phyloP scores from a whole-genome alignment of 495 filamentous ascomycete genomes.

The Aspergillus egyptiacus region DNA sequence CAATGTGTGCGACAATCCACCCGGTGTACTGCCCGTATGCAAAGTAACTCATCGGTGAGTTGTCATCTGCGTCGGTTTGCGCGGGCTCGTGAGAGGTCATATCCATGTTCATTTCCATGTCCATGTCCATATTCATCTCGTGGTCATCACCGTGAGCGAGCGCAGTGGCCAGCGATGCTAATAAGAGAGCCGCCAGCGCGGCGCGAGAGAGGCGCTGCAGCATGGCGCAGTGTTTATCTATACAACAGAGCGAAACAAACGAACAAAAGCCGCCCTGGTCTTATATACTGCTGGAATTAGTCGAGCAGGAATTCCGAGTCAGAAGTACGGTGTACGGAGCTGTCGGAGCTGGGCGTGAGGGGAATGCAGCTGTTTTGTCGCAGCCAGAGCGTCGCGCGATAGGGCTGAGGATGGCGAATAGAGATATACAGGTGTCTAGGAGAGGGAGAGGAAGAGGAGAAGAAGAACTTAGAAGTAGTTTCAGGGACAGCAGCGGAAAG shows the following conservation, averaged over 20 bases:
- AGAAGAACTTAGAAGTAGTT: conserved; percentile 5
- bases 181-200: conserved; percentile 27
- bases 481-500: conserved; percentile 9
- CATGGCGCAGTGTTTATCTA: conserved; percentile 20
- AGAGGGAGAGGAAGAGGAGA: conserved; percentile 1
- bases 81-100: conserved; percentile 37
- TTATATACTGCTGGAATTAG: not conserved
- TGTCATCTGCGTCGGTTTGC: conserved; percentile 14
- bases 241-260: not conserved
- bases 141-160: conserved; percentile 36
- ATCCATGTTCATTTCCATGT: conserved; percentile 29
- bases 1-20: conserved; percentile 72
- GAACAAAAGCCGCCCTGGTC: not conserved
- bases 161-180: conserved; percentile 32
- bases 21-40: conserved; percentile 57
- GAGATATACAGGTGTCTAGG: not conserved
- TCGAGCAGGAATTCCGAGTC: not conserved
- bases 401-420: not conserved
- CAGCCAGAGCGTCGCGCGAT: not conserved
- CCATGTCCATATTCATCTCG: conserved; percentile 29
- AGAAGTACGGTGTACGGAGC: not conserved
- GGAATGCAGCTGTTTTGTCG: conserved; percentile 4
- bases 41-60: conserved; percentile 64
- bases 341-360: conserved; percentile 3
- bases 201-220: conserved; percentile 21